Base-by-base conservation (phyloP, 192 early-diverging fungal species). In the Coemansia sp. region DNA sequence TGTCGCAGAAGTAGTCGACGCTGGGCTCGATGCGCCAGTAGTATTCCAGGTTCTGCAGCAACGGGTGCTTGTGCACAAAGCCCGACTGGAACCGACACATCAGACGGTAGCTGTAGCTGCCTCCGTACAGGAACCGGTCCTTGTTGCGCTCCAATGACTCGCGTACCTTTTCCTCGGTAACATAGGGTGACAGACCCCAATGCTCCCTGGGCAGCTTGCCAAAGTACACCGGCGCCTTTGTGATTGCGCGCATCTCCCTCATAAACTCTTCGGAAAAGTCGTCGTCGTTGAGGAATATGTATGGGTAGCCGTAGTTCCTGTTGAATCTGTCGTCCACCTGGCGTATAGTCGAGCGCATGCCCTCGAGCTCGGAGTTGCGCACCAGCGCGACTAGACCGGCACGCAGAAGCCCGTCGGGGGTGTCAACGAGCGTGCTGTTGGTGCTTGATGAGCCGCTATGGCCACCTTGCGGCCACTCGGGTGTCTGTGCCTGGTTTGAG, bases 261-360 rank as follows among this genome's bases (percentile, higher is more conserved):
- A 66, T 86, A 66, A 93, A 91, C 39, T 88, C 77, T 4, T 85
- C 78, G 1, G 87, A 81, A 61, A 92, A 92, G n/a, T 83, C 78
- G 35, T 78, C 87, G 59, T 91, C 87, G 83, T 91, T 92, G 51
- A 93, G 70, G 51, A 92, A 87, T 33, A 93, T 79, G 71, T 88
- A 93, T 0, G 91, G 91, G 64, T 93, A 92, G 8, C 74, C 67
- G 70, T 80, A 89, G 37, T 78, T 73, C 36, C 83, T 67, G 70
- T 92, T 91, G 70, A 92, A 91, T 18, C 89, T 77, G 61, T 91
- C 87, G 58, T 95, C 92, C 5, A 94, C 64, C 72, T 93, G 87
- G 34, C 85, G 85, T 15, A 95, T 84, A 0, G 92, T 81, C 12
- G 64, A 38, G 18, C 83, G 75, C 22, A 92, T 85, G 8, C 76